Evolutionary conservation across 2,329 filamentous ascomycete species (phyloP).

Genomic region (Hypoxylon sp.): DNA sequence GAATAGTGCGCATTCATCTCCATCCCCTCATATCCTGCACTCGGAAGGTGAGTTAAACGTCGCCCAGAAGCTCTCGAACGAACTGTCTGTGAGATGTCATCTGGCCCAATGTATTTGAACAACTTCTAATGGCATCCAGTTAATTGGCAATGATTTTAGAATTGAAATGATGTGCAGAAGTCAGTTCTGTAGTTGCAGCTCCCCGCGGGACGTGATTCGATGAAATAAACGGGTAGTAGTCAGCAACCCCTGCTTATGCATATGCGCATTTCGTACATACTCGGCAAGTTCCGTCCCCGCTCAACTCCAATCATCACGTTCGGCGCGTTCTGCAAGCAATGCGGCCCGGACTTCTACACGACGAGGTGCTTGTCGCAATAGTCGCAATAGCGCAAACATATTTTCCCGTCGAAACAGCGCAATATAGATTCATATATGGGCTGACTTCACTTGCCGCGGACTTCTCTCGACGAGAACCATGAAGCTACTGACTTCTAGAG

Average conservation of each 20-base stretch:
- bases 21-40: neutral
- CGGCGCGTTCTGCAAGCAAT: neutral
- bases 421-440: slow-evolving; percentile 19
- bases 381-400: slow-evolving; percentile 11
- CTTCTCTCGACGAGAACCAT: slow-evolving; percentile 42
- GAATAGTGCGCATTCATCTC: neutral
- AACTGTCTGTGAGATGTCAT: too few species aligned
- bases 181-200: neutral
- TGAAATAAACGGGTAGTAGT: slow-evolving; percentile 11
- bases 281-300: slow-evolving; percentile 4
- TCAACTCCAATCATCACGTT: slow-evolving; percentile 1
- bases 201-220: neutral
- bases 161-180: too few species aligned
- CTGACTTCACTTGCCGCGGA: slow-evolving; percentile 17
- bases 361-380: slow-evolving; percentile 14
- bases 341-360: neutral
- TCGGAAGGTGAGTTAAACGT: too few species aligned
- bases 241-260: slow-evolving; percentile 15
- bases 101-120: too few species aligned
- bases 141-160: neutral
- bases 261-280: slow-evolving; percentile 22
- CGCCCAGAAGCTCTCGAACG: too few species aligned
- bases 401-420: neutral
- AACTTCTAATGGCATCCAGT: neutral
- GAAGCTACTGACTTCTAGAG: slow-evolving; percentile 43